Evolutionary conservation across 805 yeast genomes (phyloP), one percentile per base, ranked within the genome.

Genomic region (Yamadazyma sp.): DNA sequence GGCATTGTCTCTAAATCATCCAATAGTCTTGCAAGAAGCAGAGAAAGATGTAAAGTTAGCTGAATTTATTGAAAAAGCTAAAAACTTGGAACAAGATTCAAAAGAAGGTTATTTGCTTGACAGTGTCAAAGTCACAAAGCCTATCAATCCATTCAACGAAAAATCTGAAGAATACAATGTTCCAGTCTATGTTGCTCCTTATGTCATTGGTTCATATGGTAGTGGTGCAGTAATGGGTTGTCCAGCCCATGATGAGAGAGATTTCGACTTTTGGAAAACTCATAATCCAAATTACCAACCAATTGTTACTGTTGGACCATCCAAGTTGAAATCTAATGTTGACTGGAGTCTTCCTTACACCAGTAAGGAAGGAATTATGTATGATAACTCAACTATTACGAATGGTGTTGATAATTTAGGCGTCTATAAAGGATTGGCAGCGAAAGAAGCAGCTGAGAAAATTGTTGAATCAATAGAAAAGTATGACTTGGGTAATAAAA

Each of bases 161-260:
- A 33, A 48, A 3, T 13, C 11, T 1, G 29, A 35, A 5, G 21
- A 20, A 0, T 61, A 30, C 36, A 52, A 57, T 3, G 39, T 91
- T 4, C 97, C 97, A 0, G 78, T 91, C 0, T 93, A 75, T 62
- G 89, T 74, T 2, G 96, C 98, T 0, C 95, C 96, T 0, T 93
- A 89, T 56, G 98, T 91, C 0, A 55, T 91, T 23, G 79, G 84
- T 4, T 63, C 74, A 3, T 91, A 91, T 53, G 97, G 97, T 1
- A 78, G 78, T 38, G 96, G 96, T 25, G 95, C 96, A 1, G 98
- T 91, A 0, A 91, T 93, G 98, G 98, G 98, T 1, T 86, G 94
- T 49, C 98, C 98, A 2, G 96, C 84, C 0, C 97, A 89, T 56
- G 98, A 93, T 57, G 65, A 68, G 29, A 72, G 98, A 42, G 98